Conservation (phyloP, 257 asterid genomes). For the Penstemon barbatus region DNA sequence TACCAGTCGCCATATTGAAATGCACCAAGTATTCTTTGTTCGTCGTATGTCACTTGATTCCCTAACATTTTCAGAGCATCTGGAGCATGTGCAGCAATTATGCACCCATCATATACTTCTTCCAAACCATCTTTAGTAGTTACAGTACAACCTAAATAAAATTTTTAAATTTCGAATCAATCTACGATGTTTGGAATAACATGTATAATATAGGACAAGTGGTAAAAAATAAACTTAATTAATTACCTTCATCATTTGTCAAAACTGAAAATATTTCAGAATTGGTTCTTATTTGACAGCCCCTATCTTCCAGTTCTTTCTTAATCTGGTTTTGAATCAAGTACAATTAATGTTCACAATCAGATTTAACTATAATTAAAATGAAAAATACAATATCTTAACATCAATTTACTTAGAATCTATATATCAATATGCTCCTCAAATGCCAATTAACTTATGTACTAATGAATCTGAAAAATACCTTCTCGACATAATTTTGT, state of each 20-base stretch:
- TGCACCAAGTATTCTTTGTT: constrained; percentile 78
- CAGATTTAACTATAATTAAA: no score
- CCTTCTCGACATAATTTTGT: constrained; percentile 63
- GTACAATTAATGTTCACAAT: no score
- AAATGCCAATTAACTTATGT: no score
- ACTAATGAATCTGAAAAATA: not conserved
- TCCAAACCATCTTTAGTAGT: constrained; percentile 53
- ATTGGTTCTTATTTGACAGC: constrained; percentile 60
- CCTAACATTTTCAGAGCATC: constrained; percentile 80
- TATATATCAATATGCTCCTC: no score
- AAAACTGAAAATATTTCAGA: constrained; percentile 62
- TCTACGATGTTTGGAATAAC: no score
- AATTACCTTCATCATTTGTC: constrained; percentile 53
- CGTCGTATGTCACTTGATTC: constrained; percentile 65
- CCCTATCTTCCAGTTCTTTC: constrained; percentile 57
- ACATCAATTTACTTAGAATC: no score
- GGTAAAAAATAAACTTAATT: no score
- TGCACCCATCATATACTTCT: constrained; percentile 61
- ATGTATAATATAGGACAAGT: no score
- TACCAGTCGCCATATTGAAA: constrained; percentile 58
- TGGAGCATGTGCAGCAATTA: constrained; percentile 92
- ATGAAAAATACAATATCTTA: no score
- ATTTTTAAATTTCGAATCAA: no score
- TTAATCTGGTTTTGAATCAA: constrained; percentile 47
- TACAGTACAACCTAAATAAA: constrained; percentile 51